phyloP scores from a whole-genome alignment of 192 early-diverging fungal species.

The Linnemannia elongata region DNA sequence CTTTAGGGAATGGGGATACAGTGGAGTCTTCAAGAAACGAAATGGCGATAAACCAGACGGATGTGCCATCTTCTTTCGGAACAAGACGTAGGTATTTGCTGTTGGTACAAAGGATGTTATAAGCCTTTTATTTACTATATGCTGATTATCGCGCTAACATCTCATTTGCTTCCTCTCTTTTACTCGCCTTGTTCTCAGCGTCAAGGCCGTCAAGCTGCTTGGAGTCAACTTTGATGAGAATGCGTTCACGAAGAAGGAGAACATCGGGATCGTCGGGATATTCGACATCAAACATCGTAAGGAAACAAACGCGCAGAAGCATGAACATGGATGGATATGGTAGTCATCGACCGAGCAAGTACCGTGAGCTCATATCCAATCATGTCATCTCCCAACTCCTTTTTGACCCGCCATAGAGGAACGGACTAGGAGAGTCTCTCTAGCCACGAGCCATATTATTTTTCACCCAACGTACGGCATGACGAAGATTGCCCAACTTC shows the following conservation, averaged over 20 bases:
- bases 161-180: neutral
- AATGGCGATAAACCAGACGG: slow-evolving; percentile 37
- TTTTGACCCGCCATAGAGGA: neutral
- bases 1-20: slow-evolving; percentile 23
- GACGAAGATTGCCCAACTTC: slow-evolving; percentile 44
- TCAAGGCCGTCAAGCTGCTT: neutral
- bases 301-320: neutral
- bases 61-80: slow-evolving; percentile 44
- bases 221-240: slow-evolving; percentile 29
- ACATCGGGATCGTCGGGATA: slow-evolving; percentile 47
- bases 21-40: slow-evolving; percentile 20
- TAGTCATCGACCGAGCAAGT: neutral
- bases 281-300: slow-evolving; percentile 40
- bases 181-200: neutral
- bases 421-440: slow-evolving; percentile 15
- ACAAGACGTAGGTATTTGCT: slow-evolving; percentile 13
- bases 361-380: no score
- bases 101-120: neutral
- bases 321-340: neutral
- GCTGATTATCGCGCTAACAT: neutral
- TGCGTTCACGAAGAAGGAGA: slow-evolving; percentile 12
- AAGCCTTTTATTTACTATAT: neutral
- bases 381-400: neutral
- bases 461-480: slow-evolving; percentile 36
- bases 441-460: slow-evolving; percentile 46